Evolutionary conservation across 257 asterid species (phyloP).

Genomic region (Orobanche coerulescens): DNA sequence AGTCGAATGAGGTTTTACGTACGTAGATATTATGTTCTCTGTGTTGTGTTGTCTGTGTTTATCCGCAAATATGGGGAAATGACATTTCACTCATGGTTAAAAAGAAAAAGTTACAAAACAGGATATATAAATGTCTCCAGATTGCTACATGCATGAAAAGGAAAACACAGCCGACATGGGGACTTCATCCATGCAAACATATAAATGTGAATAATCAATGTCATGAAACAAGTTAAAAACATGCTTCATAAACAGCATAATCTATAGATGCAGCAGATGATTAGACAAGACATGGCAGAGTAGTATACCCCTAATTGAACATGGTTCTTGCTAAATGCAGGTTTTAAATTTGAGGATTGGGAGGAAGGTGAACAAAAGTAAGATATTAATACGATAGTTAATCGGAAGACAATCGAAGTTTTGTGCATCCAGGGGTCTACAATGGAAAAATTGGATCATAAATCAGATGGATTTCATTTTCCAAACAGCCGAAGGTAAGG

Average conservation of each 20-base stretch:
- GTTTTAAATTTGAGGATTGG: too few relatives aligned
- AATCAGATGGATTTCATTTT: too few relatives aligned
- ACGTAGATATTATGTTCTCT: too few relatives aligned
- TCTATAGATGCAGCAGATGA: neutral
- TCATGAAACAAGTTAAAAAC: neutral
- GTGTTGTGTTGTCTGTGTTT: neutral
- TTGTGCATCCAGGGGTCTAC: too few relatives aligned
- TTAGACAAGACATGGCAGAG: neutral
- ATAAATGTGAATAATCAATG: neutral
- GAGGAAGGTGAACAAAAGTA: too few relatives aligned
- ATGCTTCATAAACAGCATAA: neutral
- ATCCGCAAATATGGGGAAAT: slow-evolving; percentile 9
- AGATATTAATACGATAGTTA: too few relatives aligned
- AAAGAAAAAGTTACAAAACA: neutral
- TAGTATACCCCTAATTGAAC: slow-evolving; percentile 34
- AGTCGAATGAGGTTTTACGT: too few relatives aligned
- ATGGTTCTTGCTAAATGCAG: slow-evolving; percentile 33
- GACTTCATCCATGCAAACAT: slow-evolving; percentile 2
- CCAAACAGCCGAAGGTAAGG: too few relatives aligned
- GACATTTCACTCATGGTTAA: slow-evolving; percentile 21
- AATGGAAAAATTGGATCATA: too few relatives aligned
- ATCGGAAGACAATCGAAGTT: too few relatives aligned
- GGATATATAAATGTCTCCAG: neutral
- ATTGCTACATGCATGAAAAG: neutral
- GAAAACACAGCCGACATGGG: neutral